Evolutionary conservation across 768 basidiomycete species (phyloP).

Genomic region (Trametes villosa): DNA sequence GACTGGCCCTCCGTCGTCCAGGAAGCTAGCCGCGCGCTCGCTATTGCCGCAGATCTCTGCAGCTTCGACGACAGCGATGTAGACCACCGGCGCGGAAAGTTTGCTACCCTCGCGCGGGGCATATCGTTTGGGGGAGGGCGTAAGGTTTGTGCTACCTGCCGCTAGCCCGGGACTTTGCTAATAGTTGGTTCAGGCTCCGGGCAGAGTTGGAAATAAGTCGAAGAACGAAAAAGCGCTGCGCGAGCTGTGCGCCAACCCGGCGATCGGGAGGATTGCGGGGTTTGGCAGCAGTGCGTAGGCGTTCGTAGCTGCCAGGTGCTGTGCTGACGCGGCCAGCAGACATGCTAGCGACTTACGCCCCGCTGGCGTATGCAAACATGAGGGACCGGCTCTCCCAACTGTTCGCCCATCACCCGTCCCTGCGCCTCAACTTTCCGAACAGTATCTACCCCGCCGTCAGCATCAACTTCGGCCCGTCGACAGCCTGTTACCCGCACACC

Average conservation of each 20-base stretch:
- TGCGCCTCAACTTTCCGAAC: background rate
- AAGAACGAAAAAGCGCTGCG: background rate
- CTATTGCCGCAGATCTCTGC: background rate
- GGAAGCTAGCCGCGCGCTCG: background rate
- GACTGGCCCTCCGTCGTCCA: background rate
- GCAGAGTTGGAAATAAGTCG: background rate
- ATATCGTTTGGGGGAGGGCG: background rate
- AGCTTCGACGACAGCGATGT: background rate
- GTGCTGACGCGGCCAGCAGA: background rate
- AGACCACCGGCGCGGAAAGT: background rate
- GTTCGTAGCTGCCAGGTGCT: background rate
- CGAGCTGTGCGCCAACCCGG: background rate
- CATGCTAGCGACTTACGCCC: constrained; percentile 10
- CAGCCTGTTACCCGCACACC: background rate
- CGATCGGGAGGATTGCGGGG: background rate
- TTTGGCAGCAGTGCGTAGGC: background rate
- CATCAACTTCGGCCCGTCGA: constrained; percentile 21
- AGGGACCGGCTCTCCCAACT: background rate
- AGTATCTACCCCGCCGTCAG: constrained; percentile 15
- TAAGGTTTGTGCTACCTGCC: background rate
- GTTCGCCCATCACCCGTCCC: background rate
- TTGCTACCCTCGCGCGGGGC: background rate
- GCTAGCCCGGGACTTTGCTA: too few relatives aligned
- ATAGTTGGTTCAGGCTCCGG: background rate
- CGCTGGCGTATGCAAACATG: constrained; percentile 9